Evolutionary conservation across 805 yeast genomes (phyloP).

Genomic region (Zygoascus biomembranicola): DNA sequence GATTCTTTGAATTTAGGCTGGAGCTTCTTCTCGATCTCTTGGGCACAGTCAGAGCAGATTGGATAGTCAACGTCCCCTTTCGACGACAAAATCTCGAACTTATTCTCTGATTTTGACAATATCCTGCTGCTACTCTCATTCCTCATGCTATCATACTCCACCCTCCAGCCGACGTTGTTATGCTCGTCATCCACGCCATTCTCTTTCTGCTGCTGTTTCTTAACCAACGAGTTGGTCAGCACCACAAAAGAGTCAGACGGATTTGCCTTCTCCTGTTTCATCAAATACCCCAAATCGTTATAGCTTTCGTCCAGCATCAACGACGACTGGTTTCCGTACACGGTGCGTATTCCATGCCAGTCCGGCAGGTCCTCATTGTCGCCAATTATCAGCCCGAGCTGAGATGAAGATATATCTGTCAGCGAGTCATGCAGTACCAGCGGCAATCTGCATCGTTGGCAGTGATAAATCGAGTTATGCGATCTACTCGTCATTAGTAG

Average conservation of each 20-base stretch:
- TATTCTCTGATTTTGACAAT: constrained; percentile 43
- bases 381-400: constrained; percentile 41
- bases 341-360: constrained; percentile 8
- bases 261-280: constrained; percentile 4
- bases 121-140: constrained; percentile 11
- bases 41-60: constrained; percentile 80
- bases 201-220: background rate
- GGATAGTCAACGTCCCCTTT: constrained; percentile 80
- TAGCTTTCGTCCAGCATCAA: constrained; percentile 8
- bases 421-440: constrained; percentile 49
- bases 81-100: constrained; percentile 64
- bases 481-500: background rate
- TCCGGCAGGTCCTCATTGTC: constrained; percentile 23
- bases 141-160: background rate
- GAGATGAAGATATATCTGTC: constrained; percentile 44
- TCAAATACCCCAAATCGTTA: constrained; percentile 5
- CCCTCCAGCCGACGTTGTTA: background rate
- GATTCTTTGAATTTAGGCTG: constrained; percentile 64
- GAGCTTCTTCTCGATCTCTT: constrained; percentile 51
- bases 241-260: constrained; percentile 17
- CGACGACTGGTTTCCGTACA: constrained; percentile 1
- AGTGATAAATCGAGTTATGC: constrained; percentile 19
- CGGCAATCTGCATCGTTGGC: constrained; percentile 59
- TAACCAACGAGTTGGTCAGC: constrained; percentile 19
- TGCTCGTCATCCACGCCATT: background rate